Percentiles rank a stretch among this genome's conserved stretches.
Evolutionary conservation across 2,329 filamentous ascomycete genomes (phyloP).

Genomic region (Microdochium trichocladiopsis): DNA sequence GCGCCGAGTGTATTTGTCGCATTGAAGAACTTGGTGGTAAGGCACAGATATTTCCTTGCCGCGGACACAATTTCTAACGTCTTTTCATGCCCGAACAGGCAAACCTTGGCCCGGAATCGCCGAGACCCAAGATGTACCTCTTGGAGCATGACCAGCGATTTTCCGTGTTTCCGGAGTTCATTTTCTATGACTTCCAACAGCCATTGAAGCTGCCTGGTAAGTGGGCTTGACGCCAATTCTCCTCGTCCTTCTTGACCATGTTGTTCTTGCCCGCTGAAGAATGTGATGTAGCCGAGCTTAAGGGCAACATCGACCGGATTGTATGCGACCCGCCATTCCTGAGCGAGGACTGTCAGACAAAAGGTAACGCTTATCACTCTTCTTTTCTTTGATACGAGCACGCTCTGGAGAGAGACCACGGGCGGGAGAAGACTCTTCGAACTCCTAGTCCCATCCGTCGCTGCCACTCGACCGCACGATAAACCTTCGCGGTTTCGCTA

Average conservation of each 20-base stretch:
- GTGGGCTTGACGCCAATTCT: slow-evolving; percentile 6
- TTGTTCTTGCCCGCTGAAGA: slow-evolving; percentile 1
- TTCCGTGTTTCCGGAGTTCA: slow-evolving; percentile 65
- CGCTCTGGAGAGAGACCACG: too few relatives aligned
- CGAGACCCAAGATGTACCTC: slow-evolving; percentile 53
- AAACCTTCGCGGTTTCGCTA: too few relatives aligned
- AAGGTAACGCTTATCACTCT: slow-evolving; percentile 48
- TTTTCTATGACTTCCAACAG: slow-evolving; percentile 66
- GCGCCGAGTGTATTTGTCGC: slow-evolving; percentile 73
- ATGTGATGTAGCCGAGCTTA: slow-evolving; percentile 41
- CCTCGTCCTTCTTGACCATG: background rate
- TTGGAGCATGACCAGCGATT: slow-evolving; percentile 73
- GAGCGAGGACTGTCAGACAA: slow-evolving; percentile 74
- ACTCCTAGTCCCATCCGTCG: too few relatives aligned
- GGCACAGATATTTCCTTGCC: slow-evolving; percentile 2
- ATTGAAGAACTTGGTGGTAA: slow-evolving; percentile 61
- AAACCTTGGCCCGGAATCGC: slow-evolving; percentile 14
- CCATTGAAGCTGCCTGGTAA: slow-evolving; percentile 58
- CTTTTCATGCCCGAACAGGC: background rate
- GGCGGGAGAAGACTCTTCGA: too few relatives aligned
- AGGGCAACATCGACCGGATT: slow-evolving; percentile 59
- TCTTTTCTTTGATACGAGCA: too few relatives aligned
- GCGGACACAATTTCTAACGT: background rate
- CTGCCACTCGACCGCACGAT: too few relatives aligned
- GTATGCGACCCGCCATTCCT: slow-evolving; percentile 76